Conservation (phyloP, 2,329 filamentous ascomycete genomes). For the Scorias spongiosa region DNA sequence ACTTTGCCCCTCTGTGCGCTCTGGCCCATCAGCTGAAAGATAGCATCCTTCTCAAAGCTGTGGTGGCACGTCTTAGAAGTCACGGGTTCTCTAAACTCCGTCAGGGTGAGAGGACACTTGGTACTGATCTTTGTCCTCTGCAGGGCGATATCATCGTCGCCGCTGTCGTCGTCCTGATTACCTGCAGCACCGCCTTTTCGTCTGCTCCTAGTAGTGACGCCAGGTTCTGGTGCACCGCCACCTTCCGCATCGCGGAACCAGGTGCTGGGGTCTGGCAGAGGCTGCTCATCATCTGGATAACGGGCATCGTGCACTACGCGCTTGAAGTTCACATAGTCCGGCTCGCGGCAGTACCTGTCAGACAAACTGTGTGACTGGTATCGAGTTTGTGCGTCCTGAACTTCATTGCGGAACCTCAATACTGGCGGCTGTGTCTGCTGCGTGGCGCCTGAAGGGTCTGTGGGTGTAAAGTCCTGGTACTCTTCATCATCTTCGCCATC, state of each 20-base stretch:
- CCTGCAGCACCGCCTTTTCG: conserved; percentile 6
- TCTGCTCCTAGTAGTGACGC: conserved; percentile 19
- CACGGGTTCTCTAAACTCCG: conserved; percentile 49
- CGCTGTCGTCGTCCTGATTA: conserved; percentile 29
- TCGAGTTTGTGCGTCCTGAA: conserved; percentile 27
- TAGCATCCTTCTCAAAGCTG: conserved; percentile 52
- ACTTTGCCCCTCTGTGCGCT: conserved; percentile 15
- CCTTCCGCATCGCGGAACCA: conserved; percentile 45
- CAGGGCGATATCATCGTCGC: conserved; percentile 55
- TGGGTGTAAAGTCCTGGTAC: conserved; percentile 24
- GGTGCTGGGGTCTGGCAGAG: conserved; percentile 39
- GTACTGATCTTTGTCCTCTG: conserved; percentile 48
- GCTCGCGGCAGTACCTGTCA: conserved; percentile 41
- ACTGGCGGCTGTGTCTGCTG: conserved; percentile 21
- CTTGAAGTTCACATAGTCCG: conserved; percentile 47
- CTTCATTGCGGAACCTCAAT: conserved; percentile 22
- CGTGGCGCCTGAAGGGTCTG: conserved; percentile 23
- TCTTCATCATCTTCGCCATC: conserved; percentile 25
- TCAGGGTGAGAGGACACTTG: conserved; percentile 54
- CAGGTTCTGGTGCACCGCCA: conserved; percentile 21
- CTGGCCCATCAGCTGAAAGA: conserved; percentile 37
- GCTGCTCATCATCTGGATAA: conserved; percentile 36
- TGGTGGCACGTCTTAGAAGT: conserved; percentile 55
- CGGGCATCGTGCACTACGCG: conserved; percentile 45
- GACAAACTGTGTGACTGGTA: conserved; percentile 25